Percentiles rank a stretch among this genome's conserved stretches.
phyloP scores from a whole-genome alignment of 2,329 filamentous ascomycete genomes.

The Leptographium galeiforme region DNA sequence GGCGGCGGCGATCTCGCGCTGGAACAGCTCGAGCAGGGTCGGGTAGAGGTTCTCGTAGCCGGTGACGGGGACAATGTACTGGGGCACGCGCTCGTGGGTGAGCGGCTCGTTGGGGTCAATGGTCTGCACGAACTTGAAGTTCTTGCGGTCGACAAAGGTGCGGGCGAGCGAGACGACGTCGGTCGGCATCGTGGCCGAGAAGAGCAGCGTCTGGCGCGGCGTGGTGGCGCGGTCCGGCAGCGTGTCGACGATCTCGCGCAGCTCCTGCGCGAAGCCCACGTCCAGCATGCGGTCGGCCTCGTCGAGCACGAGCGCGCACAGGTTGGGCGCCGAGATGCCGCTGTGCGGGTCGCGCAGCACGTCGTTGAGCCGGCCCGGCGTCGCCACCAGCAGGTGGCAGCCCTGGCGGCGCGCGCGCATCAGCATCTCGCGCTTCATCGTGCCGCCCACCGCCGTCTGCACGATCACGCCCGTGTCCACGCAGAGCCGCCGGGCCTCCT shows the following conservation, averaged over 20 bases:
- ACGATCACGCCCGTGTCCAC: conserved; percentile 50
- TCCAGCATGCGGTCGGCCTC: conserved; percentile 98
- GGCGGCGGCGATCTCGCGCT: conserved; percentile 38
- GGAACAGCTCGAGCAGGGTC: conserved; percentile 60
- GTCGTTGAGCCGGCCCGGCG: conserved; percentile 78
- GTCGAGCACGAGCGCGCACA: conserved; percentile 82
- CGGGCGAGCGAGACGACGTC: conserved; percentile 72
- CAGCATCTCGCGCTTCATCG: conserved; percentile 59
- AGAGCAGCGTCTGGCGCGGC: conserved; percentile 81
- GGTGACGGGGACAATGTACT: conserved; percentile 54
- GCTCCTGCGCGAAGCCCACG: conserved; percentile 64
- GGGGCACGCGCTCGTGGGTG: conserved; percentile 75
- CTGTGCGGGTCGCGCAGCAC: conserved; percentile 53
- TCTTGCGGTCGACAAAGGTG: conserved; percentile 58
- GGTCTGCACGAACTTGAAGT: conserved; percentile 87
- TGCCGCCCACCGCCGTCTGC: conserved; percentile 81
- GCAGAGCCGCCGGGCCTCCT: conserved; percentile 60
- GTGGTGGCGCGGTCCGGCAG: conserved; percentile 52
- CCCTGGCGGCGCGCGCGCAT: conserved; percentile 55
- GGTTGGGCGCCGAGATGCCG: conserved; percentile 58
- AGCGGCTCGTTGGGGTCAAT: conserved; percentile 67
- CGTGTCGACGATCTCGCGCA: conserved; percentile 43
- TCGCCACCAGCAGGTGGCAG: conserved; percentile 82
- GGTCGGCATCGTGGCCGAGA: conserved; percentile 82
- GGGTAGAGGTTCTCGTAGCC: conserved; percentile 69